Evolutionary conservation across 106 monocot genomes (phyloP).

Genomic region (Apostasia ramifera): DNA sequence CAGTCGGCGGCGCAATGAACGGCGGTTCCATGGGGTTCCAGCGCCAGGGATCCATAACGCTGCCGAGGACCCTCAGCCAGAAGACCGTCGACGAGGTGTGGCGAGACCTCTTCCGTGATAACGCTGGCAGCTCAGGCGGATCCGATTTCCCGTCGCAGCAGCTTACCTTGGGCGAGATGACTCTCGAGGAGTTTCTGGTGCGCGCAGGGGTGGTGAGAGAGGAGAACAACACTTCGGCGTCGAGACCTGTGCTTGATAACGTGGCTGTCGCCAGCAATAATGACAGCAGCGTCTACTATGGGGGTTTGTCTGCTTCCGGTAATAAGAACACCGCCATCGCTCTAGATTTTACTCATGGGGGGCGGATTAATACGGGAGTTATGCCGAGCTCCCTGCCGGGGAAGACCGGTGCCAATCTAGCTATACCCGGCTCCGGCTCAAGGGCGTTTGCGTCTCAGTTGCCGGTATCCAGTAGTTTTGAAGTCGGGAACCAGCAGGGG

Average conservation of each 20-base stretch:
- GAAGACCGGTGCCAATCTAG: slow-evolving; percentile 6
- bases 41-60: slow-evolving; percentile 33
- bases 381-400: neutral
- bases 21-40: slow-evolving; percentile 10
- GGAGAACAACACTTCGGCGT: slow-evolving; percentile 7
- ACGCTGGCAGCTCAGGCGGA: neutral
- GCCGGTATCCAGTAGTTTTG: slow-evolving; percentile 8
- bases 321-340: neutral
- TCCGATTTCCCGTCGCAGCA: slow-evolving; percentile 13
- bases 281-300: slow-evolving; percentile 9
- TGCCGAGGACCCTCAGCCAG: slow-evolving; percentile 39
- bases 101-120: slow-evolving; percentile 38
- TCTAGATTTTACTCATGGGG: slow-evolving; percentile 4
- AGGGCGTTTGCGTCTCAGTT: neutral
- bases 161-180: slow-evolving; percentile 67
- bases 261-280: neutral
- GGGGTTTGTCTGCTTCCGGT: slow-evolving; percentile 9
- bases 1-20: neutral
- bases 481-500: slow-evolving; percentile 1
- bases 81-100: slow-evolving; percentile 91
- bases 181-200: slow-evolving; percentile 68
- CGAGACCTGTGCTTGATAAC: neutral
- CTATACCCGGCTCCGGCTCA: neutral
- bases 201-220: slow-evolving; percentile 64
- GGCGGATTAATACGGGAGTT: neutral